phyloP scores from a whole-genome alignment of 306 rosid species.

The Senna siamea region DNA sequence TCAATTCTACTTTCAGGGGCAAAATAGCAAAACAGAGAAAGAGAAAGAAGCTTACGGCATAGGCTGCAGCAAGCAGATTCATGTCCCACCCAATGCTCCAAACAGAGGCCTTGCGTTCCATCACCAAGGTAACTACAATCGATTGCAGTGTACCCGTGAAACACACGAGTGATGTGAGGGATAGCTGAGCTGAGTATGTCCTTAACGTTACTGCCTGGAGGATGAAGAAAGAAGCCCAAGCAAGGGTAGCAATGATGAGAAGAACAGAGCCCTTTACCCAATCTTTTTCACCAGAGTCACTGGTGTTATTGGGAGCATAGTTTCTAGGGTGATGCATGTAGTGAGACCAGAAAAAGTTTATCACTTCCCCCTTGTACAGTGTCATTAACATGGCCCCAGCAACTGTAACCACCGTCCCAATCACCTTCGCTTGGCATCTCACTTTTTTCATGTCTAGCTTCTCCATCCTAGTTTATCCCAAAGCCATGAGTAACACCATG shows the following conservation, averaged over 20 bases:
- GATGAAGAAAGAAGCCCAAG: conserved; percentile 96
- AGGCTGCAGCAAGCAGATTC: conserved; percentile 91
- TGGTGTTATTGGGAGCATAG: conserved; percentile 33
- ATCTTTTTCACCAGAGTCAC: conserved; percentile 52
- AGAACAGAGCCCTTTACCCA: conserved; percentile 87
- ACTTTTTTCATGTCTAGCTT: conserved; percentile 62
- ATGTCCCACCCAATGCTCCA: conserved; percentile 94
- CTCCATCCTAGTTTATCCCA: conserved; percentile 73
- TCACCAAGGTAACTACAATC: conserved; percentile 65
- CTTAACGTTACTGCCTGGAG: conserved; percentile 79
- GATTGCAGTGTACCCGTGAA: conserved; percentile 80
- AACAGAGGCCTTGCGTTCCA: conserved; percentile 68
- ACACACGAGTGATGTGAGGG: conserved; percentile 87
- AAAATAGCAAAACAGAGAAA: no score
- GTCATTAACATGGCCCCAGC: conserved; percentile 96
- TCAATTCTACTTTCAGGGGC: no score
- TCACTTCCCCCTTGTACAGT: conserved; percentile 80
- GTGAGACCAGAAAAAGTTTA: conserved; percentile 57
- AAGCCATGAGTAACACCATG: no score
- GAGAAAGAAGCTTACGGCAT: conserved; percentile 87
- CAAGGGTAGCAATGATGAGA: conserved; percentile 74
- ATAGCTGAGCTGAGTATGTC: conserved; percentile 80
- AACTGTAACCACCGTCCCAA: conserved; percentile 81
- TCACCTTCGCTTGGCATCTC: conserved; percentile 71
- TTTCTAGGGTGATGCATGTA: conserved; percentile 51